These are phyloP conservation scores for Monosporascus sp. DNA, from an alignment of 2,329 filamentous ascomycete species.

Conservation along the genomic window DNA sequence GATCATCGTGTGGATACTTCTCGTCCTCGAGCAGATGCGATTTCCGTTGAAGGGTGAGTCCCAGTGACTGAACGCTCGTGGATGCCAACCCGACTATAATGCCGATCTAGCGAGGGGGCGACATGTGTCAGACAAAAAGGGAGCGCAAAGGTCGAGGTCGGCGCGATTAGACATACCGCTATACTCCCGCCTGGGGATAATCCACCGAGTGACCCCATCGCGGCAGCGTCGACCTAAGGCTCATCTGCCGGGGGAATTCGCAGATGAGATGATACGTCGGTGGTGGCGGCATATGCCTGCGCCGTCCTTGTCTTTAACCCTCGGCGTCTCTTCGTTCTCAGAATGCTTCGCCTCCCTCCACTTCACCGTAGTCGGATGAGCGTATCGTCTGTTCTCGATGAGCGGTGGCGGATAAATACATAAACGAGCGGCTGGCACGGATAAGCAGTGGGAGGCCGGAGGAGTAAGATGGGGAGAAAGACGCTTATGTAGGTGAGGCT, in stretches of 20 bases:
- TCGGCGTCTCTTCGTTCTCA: too few relatives aligned
- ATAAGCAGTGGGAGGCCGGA: too few relatives aligned
- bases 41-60: constrained; percentile 93
- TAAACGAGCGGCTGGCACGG: too few relatives aligned
- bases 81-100: constrained; percentile 90
- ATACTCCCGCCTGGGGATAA: constrained; percentile 67
- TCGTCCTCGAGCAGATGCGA: constrained; percentile 97
- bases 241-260: constrained; percentile 38
- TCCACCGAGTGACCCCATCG: constrained; percentile 69
- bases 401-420: too few relatives aligned
- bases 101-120: constrained; percentile 58
- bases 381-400: too few relatives aligned
- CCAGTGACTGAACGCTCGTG: constrained; percentile 90
- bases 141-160: constrained; percentile 6
- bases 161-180: constrained; percentile 12
- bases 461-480: too few relatives aligned
- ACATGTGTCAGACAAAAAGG: constrained; percentile 16
- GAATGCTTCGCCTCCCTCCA: too few relatives aligned
- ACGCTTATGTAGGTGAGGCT: too few relatives aligned
- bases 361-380: too few relatives aligned
- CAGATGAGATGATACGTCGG: constrained; percentile 10
- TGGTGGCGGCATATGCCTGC: constrained; percentile 14
- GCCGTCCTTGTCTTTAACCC: neutral
- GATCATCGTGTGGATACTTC: constrained; percentile 71
- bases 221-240: constrained; percentile 33